These are phyloP conservation scores for Pythium brassicae DNA, from an alignment of 352 stramenopile species.

Conservation along the genomic window DNA sequence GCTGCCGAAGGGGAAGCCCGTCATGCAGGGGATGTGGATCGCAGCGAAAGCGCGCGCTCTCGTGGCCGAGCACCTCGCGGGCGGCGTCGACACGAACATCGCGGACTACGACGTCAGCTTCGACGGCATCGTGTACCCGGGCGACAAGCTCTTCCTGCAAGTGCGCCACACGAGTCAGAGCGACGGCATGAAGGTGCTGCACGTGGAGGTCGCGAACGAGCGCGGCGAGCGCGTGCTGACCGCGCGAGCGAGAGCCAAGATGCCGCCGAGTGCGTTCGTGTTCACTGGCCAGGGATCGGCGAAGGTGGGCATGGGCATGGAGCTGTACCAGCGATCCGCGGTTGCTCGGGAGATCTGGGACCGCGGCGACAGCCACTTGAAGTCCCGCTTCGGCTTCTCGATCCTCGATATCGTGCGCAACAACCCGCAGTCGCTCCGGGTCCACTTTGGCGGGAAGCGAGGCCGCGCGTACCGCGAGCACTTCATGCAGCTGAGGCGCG, in stretches of 20 bases:
- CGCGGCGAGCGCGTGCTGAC: constrained; percentile 72
- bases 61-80: constrained; percentile 46
- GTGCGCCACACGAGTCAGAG: constrained; percentile 63
- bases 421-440: constrained; percentile 79
- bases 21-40: constrained; percentile 89
- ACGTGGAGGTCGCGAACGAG: constrained; percentile 72
- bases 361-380: constrained; percentile 65
- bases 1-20: constrained; percentile 66
- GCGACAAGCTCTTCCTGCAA: constrained; percentile 78
- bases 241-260: constrained; percentile 62
- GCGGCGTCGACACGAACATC: constrained; percentile 59
- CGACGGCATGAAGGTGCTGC: constrained; percentile 60
- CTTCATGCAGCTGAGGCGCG: constrained; percentile 73
- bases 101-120: constrained; percentile 75
- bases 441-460: constrained; percentile 84
- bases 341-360: constrained; percentile 81
- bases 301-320: constrained; percentile 85
- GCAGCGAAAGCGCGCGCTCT: constrained; percentile 79
- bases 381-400: constrained; percentile 79
- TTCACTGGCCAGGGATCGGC: constrained; percentile 87
- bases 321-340: constrained; percentile 69
- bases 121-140: constrained; percentile 86
- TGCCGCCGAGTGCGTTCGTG: constrained; percentile 69
- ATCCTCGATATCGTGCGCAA: constrained; percentile 86
- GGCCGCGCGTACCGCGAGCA: constrained; percentile 81